A percentile compares a stretch with the other conserved stretches of the same genome.
Conservation (phyloP, 2,329 filamentous ascomycete genomes). For the Bertia moriformis region DNA sequence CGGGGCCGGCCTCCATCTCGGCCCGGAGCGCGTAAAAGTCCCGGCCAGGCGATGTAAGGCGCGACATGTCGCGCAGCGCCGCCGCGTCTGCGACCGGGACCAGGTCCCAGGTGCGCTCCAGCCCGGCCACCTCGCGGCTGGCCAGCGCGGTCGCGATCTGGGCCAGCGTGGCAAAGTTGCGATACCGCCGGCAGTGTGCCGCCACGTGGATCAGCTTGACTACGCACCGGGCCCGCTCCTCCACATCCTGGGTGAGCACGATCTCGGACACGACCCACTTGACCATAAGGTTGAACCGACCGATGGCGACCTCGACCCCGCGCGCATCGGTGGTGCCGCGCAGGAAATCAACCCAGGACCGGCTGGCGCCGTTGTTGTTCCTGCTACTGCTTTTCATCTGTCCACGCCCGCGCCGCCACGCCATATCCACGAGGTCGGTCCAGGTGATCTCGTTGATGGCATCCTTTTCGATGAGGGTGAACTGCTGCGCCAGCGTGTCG, state of each 20-base stretch:
- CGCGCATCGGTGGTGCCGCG: slow-evolving; percentile 38
- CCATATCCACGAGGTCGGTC: slow-evolving; percentile 50
- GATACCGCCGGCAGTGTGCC: slow-evolving; percentile 36
- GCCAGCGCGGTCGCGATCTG: slow-evolving; percentile 52
- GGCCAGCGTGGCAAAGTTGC: slow-evolving; percentile 53
- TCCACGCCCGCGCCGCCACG: no score
- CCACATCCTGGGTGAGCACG: slow-evolving; percentile 37
- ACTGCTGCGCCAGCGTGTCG: slow-evolving; percentile 42
- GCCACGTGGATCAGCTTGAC: slow-evolving; percentile 51
- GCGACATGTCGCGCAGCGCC: slow-evolving; percentile 55
- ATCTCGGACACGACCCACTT: slow-evolving; percentile 53
- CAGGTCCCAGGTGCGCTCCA: slow-evolving; percentile 57
- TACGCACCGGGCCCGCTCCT: slow-evolving; percentile 44
- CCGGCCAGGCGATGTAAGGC: slow-evolving; percentile 58
- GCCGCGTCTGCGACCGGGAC: slow-evolving; percentile 51
- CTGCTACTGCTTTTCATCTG: no score
- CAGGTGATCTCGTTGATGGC: slow-evolving; percentile 52
- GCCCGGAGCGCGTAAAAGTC: slow-evolving; percentile 66
- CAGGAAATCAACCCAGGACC: slow-evolving; percentile 49
- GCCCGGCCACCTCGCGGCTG: slow-evolving; percentile 55
- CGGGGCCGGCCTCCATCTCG: slow-evolving; percentile 61
- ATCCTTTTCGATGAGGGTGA: slow-evolving; percentile 51
- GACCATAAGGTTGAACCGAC: slow-evolving; percentile 52
- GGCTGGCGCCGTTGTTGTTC: slow-evolving; percentile 29
- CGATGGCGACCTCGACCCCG: slow-evolving; percentile 50